phyloP scores from a whole-genome alignment of 1,284 basidiomycete species.

The Apiotrichum akiyoshidainum region DNA sequence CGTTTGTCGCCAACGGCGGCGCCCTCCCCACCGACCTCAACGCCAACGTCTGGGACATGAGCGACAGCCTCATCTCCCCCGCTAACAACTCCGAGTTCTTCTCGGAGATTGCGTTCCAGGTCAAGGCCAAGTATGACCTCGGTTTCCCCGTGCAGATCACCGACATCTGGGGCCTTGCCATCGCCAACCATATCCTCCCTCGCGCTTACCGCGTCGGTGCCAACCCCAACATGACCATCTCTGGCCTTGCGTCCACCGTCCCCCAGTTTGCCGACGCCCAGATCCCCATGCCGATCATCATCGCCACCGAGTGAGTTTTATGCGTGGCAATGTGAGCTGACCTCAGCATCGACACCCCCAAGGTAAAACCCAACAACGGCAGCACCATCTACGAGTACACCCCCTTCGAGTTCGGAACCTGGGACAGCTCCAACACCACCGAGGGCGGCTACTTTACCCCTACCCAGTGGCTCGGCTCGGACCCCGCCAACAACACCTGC shows the following conservation, averaged over 20 bases:
- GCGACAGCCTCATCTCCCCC: constrained; percentile 51
- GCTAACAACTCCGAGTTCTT: constrained; percentile 43
- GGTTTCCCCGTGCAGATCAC: constrained; percentile 48
- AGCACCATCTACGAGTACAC: constrained; percentile 54
- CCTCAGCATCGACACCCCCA: constrained; percentile 3
- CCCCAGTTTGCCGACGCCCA: constrained; percentile 18
- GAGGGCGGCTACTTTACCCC: constrained; percentile 44
- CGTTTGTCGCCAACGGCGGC: constrained; percentile 44
- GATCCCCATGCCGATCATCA: constrained; percentile 50
- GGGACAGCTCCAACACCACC: constrained; percentile 40
- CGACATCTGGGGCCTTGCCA: constrained; percentile 44
- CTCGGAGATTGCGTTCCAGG: constrained; percentile 25
- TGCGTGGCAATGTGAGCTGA: constrained; percentile 22
- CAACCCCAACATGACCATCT: constrained; percentile 46
- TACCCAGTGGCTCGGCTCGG: constrained; percentile 46
- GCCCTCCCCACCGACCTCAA: constrained; percentile 35
- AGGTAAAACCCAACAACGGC: constrained; percentile 15
- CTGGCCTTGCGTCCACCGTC: constrained; percentile 30
- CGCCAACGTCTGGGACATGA: constrained; percentile 50
- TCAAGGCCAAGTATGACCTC: constrained; percentile 33
- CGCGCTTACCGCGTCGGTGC: constrained; percentile 36
- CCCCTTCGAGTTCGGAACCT: constrained; percentile 54
- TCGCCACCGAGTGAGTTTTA: constrained; percentile 41
- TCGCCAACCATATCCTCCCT: constrained; percentile 45
- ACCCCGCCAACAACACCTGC: constrained; percentile 41